Evolutionary conservation across 2,329 filamentous ascomycete species (phyloP).

Genomic region (Penicillium digitatum): DNA sequence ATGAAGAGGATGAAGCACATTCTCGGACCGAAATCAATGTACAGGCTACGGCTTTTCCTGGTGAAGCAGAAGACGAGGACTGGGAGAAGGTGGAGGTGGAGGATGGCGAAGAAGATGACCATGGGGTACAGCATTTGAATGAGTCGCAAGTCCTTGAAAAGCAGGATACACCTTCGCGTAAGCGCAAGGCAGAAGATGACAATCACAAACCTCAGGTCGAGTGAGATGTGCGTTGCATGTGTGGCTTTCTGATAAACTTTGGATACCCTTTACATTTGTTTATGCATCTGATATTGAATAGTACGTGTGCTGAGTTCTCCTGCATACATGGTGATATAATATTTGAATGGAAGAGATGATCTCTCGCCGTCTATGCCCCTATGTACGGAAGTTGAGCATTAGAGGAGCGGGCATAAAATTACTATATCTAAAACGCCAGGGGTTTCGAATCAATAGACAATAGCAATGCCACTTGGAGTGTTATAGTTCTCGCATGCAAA

Average conservation of each 20-base stretch:
- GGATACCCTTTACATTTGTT: slow-evolving; percentile 12
- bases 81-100: slow-evolving; percentile 43
- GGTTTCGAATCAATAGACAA: slow-evolving; percentile 16
- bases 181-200: slow-evolving; percentile 34
- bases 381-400: neutral
- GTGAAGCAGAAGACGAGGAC: slow-evolving; percentile 37
- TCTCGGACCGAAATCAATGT: neutral
- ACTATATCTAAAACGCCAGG: slow-evolving; percentile 4
- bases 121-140: slow-evolving; percentile 30
- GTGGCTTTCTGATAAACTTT: slow-evolving; percentile 6
- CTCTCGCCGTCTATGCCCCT: neutral
- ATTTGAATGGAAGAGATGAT: neutral
- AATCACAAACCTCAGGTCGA: slow-evolving; percentile 9
- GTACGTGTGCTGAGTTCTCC: neutral
- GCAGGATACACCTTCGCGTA: slow-evolving; percentile 19
- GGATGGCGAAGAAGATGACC: slow-evolving; percentile 33
- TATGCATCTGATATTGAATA: neutral
- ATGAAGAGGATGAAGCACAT: slow-evolving; percentile 5
- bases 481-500: slow-evolving; percentile 95
- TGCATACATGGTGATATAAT: neutral
- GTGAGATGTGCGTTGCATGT: slow-evolving; percentile 12
- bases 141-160: slow-evolving; percentile 34
- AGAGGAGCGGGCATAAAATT: neutral
- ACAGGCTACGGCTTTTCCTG: neutral
- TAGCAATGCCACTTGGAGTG: slow-evolving; percentile 51